Evolutionary conservation across 305 asterid species (phyloP).

Genomic region (Fraxinus baroniana): DNA sequence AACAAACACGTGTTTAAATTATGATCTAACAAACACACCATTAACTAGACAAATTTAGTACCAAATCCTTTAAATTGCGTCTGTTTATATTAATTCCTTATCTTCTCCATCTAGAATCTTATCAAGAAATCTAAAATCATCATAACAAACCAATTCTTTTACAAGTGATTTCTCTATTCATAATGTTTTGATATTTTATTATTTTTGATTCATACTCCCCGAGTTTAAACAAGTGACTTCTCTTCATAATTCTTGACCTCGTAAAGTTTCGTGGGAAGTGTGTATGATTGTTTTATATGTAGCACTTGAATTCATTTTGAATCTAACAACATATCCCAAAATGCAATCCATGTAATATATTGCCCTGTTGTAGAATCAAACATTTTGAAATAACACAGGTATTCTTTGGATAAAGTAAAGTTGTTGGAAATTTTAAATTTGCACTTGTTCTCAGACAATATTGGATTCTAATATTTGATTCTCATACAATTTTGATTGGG

Average conservation of each 20-base stretch:
- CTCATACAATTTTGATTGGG: background rate
- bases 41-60: background rate
- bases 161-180: background rate
- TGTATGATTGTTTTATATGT: background rate
- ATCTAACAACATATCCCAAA: background rate
- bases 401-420: background rate
- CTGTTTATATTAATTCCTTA: background rate
- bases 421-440: background rate
- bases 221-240: background rate
- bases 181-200: background rate
- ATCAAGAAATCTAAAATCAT: background rate
- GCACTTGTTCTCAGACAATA: background rate
- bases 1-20: too few relatives aligned
- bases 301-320: background rate
- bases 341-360: background rate
- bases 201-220: background rate
- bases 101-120: background rate
- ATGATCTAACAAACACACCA: background rate
- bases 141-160: background rate
- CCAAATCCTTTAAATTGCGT: background rate
- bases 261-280: background rate
- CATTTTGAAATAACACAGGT: background rate
- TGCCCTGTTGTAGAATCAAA: background rate
- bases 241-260: background rate
- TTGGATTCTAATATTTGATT: background rate